Percentiles rank a stretch among this genome's conserved stretches.
These are phyloP conservation scores for Tilletiopsis washingtonensis DNA, from an alignment of 1,284 basidiomycete genomes.

Conservation along the genomic window DNA sequence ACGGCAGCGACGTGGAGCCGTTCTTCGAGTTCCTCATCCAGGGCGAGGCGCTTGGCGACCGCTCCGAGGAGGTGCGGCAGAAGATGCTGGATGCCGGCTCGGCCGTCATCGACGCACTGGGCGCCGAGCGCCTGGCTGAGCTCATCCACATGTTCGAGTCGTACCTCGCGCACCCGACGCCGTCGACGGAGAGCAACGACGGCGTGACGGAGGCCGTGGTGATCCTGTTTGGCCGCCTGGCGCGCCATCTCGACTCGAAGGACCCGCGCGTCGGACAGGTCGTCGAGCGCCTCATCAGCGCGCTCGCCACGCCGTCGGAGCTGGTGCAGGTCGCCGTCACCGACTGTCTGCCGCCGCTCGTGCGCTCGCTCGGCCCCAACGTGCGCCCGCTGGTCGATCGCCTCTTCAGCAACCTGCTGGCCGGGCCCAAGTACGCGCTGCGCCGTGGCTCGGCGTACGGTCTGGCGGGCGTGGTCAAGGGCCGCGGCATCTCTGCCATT, in stretches of 20 bases:
- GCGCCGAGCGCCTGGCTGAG: slow-evolving; percentile 62
- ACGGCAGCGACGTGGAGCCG: slow-evolving; percentile 60
- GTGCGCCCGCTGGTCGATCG: slow-evolving; percentile 56
- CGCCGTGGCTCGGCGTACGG: slow-evolving; percentile 94
- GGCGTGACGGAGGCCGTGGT: slow-evolving; percentile 82
- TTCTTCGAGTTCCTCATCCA: slow-evolving; percentile 83
- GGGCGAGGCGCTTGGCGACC: slow-evolving; percentile 80
- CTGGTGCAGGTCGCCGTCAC: slow-evolving; percentile 94
- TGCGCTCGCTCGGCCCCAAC: slow-evolving; percentile 59
- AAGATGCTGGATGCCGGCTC: slow-evolving; percentile 81
- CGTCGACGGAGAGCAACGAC: slow-evolving; percentile 24
- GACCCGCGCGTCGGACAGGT: slow-evolving; percentile 52
- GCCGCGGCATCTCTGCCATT: slow-evolving; percentile 75
- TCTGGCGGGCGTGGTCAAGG: slow-evolving; percentile 82
- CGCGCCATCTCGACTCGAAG: slow-evolving; percentile 70
- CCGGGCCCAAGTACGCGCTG: slow-evolving; percentile 69
- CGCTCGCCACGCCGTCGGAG: slow-evolving; percentile 88
- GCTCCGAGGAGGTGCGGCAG: slow-evolving; percentile 69
- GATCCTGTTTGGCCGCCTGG: slow-evolving; percentile 86
- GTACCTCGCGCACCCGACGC: slow-evolving; percentile 56
- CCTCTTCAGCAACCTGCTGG: slow-evolving; percentile 60
- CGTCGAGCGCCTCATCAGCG: slow-evolving; percentile 80
- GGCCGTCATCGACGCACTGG: slow-evolving; percentile 74
- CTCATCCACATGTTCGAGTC: slow-evolving; percentile 80
- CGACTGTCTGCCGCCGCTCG: slow-evolving; percentile 76